Evolutionary conservation across 495 filamentous ascomycete species (phyloP).

Genomic region (Articulospora tetracladia): DNA sequence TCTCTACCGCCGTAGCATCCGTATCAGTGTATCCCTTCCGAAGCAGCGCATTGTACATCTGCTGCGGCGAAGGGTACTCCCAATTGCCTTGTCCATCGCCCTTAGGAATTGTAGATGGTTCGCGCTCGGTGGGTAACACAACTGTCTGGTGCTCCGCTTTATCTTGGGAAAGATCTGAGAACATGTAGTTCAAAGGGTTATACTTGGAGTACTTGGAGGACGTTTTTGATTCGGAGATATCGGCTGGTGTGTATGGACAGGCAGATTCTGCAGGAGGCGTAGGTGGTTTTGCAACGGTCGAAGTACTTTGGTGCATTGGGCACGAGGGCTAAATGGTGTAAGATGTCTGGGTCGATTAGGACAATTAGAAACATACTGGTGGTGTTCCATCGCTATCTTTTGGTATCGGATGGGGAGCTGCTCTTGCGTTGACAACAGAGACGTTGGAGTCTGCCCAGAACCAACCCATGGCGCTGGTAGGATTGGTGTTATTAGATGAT

Average conservation of each 20-base stretch:
- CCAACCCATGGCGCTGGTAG: constrained; percentile 72
- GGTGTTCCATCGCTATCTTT: constrained; percentile 39
- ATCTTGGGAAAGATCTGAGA: constrained; percentile 73
- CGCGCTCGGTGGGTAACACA: constrained; percentile 70
- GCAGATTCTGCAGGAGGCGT: constrained; percentile 27
- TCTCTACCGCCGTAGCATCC: constrained; percentile 86
- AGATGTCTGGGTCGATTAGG: constrained; percentile 6
- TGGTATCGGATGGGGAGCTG: constrained; percentile 26
- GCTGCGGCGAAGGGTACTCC: constrained; percentile 97
- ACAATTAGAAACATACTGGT: constrained; percentile 57
- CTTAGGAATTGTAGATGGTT: constrained; percentile 80
- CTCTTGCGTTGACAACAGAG: constrained; percentile 35
- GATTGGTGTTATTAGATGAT: neutral
- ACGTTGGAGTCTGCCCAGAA: constrained; percentile 81
- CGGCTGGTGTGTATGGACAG: constrained; percentile 47
- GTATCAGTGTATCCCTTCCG: constrained; percentile 95
- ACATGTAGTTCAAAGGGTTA: constrained; percentile 98
- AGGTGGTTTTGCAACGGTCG: constrained; percentile 25
- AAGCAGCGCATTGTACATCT: constrained; percentile 98
- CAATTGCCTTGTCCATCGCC: constrained; percentile 75
- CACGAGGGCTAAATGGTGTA: constrained; percentile 63
- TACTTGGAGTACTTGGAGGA: constrained; percentile 58
- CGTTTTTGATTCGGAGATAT: constrained; percentile 33
- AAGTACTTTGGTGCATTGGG: constrained; percentile 73
- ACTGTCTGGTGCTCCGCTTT: constrained; percentile 68